Percentiles rank a stretch among this genome's conserved stretches.
Evolutionary conservation across 1,284 basidiomycete species (phyloP).

Genomic region (Leccinum pachyderme): DNA sequence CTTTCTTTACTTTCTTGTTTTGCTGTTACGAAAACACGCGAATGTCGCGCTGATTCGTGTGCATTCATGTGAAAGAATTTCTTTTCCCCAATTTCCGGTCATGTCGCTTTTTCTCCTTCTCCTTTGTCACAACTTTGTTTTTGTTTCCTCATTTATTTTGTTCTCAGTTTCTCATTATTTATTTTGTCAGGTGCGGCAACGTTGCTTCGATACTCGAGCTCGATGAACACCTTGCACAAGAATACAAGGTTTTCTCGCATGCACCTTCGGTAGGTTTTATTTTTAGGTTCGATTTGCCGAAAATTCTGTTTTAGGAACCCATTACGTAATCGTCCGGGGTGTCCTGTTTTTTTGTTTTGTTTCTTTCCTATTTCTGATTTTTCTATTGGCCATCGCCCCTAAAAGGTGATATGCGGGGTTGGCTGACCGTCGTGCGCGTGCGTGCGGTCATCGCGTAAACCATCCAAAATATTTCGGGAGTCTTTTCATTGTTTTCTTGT

Average conservation of each 20-base stretch:
- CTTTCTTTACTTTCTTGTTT: background rate
- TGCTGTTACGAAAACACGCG: constrained; percentile 13
- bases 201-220: constrained; percentile 91
- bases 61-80: background rate
- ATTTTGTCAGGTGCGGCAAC: constrained; percentile 76
- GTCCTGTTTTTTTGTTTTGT: background rate
- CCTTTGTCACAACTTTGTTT: background rate
- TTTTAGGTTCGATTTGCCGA: constrained; percentile 3
- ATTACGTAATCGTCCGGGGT: constrained; percentile 26
- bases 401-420: constrained; percentile 33
- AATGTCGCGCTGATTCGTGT: constrained; percentile 6
- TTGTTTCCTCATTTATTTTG: background rate
- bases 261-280: constrained; percentile 60
- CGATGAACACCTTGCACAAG: constrained; percentile 86
- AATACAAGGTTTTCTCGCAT: constrained; percentile 88
- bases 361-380: background rate
- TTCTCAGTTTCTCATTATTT: constrained; percentile 9
- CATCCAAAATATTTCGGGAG: background rate
- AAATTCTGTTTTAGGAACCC: background rate
- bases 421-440: constrained; percentile 1
- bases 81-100: constrained; percentile 20
- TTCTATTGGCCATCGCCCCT: constrained; percentile 12
- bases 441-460: background rate
- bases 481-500: background rate
- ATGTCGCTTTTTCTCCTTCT: constrained; percentile 6